These are phyloP conservation scores for Blastomyces gilchristii DNA, from an alignment of 2,329 filamentous ascomycete genomes.

Conservation along the genomic window DNA sequence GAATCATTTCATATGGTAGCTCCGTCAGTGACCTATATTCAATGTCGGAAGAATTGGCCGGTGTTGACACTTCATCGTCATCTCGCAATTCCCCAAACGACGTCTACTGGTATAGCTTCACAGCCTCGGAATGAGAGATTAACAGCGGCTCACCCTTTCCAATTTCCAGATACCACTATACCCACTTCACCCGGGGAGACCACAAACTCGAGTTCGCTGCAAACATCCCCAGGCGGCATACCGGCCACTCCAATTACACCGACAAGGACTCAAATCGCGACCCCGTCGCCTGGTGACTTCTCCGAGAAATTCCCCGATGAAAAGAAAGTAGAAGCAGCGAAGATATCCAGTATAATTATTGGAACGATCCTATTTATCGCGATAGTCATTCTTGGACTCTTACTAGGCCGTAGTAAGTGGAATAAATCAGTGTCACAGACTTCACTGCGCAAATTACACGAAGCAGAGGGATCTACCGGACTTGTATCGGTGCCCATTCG, in stretches of 20 bases:
- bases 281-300: background rate
- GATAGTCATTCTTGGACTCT: constrained; percentile 1
- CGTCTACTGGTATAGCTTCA: background rate
- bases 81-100: background rate
- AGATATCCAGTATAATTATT: constrained; percentile 3
- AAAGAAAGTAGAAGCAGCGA: background rate
- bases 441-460: background rate
- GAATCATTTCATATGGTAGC: background rate
- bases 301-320: background rate
- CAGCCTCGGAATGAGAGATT: background rate
- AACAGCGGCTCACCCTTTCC: constrained; percentile 1
- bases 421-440: background rate
- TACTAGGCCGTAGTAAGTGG: constrained; percentile 5
- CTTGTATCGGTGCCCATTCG: background rate
- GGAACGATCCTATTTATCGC: constrained; percentile 2
- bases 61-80: background rate
- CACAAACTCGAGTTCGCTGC: background rate
- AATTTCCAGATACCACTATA: background rate
- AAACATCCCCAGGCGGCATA: background rate
- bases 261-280: background rate
- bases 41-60: background rate
- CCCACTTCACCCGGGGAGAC: background rate
- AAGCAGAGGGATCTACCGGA: background rate
- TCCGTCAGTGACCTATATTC: background rate
- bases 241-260: background rate